Evolutionary conservation across 257 asterid genomes (phyloP), one percentile per base, ranked within the genome.

Genomic region (Solanum boliviense): DNA sequence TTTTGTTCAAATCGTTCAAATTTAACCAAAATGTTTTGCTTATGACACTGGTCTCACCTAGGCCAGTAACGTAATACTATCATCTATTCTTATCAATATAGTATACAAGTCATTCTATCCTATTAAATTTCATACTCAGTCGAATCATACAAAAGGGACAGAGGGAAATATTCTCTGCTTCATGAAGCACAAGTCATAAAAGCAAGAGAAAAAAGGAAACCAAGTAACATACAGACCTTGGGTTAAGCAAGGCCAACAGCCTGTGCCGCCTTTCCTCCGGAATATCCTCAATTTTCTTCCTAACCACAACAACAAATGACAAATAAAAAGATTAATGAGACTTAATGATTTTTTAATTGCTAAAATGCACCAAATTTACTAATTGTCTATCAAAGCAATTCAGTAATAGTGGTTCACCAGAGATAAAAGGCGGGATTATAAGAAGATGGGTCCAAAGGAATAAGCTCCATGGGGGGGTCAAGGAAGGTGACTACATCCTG

Each of bases 281-380:
- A 67, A 96, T 93, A 88, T 94, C 96, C 87, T 92, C 97, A 83
- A 96, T 94, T 87, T 96, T 96, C 92, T 96, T 95, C 99, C 99
- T 96, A 92, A 88, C 60, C 83, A 87, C 29, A 90, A 75, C 74
- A 88, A 89, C 35, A 71, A 25, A 39, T 31, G 20, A 60, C 34
- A 70, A 46, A 38, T 32, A 36, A 62, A 13, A 71, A 48, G 16
- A 46, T 41, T 13, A 31, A 31, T 31, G 32, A 48, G 38, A 62
- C 32, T 62, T 4, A n/a, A 62, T 62, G 0, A n/a, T 5, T n/a
- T 1, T n/a, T 62, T 62, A 62, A 62, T 10, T 4, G 71, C 72
- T n/a, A 65, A n/a, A 23, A 62, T 38, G 21, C 23, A 75, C 7
- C 56, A 75, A 75, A n/a, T 3, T 23, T 36, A 41, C 71, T 41